Evolutionary conservation across 108 stramenopile genomes (phyloP), one percentile per base, ranked within the genome.

Genomic region (Fragilaria crotonensis): DNA sequence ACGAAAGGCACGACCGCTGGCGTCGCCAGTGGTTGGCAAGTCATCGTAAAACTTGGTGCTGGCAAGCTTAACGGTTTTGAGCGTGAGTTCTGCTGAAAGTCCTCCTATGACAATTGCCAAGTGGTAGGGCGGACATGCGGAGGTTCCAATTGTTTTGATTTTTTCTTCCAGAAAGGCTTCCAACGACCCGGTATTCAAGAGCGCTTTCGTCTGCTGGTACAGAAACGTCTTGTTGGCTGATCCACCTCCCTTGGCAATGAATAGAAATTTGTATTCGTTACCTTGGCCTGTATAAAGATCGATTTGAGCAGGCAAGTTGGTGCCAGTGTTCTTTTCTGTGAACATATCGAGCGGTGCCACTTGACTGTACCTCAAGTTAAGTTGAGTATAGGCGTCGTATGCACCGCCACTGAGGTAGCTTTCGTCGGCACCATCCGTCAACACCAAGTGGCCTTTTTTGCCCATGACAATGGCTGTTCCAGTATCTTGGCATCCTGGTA

Each of bases 171-270:
- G 59, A 45, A 97, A 97, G 7, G 79, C 27, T 70, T 93, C 88
- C 19, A 97, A 69, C 47, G 84, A 77, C 21, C 87, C 89, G 2
- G 85, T 62, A 46, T 97, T 97, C 51, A 97, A 57, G 19, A 97
- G 67, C 0, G 95, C 93, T 71, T 97, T 97, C 46, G 96, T 97
- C 73, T 95, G 95, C 62, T 97, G 96, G 62, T 91, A 96, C 48
- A 97, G 59, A 66, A 95, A 97, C 9, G 96, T 95, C 65, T 97
- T 97, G 77, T 97, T 97, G 21, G 96, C 96, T 29, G 86, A 88
- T 11, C 96, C 96, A 27, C 96, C 96, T 20, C 96, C 96, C 76
- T 97, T 97, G 66, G 96, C 96, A 53, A 97, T 94, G 61, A 96
- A 97, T 49, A 89, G 67, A 55, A 97, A 97, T 57, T 89, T 68